phyloP scores from a whole-genome alignment of 2,329 filamentous ascomycete species.

The Sarocladiaceae sp. region DNA sequence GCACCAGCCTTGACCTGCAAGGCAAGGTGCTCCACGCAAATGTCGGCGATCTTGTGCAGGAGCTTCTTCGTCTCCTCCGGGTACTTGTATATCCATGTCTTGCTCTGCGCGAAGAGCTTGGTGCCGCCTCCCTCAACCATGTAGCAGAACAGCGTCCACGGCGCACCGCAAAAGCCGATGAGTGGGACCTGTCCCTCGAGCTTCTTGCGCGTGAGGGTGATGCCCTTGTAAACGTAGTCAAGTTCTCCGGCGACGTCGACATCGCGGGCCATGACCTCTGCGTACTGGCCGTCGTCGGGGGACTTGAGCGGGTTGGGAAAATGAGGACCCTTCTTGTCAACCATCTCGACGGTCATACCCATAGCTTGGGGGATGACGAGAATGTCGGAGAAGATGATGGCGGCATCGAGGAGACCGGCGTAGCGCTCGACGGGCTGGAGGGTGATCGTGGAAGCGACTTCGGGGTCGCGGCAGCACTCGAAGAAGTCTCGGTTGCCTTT shows the following conservation, averaged over 20 bases:
- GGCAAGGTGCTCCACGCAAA: slow-evolving; percentile 92
- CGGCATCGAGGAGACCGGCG: slow-evolving; percentile 83
- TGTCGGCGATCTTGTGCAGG: slow-evolving; percentile 83
- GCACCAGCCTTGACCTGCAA: slow-evolving; percentile 89
- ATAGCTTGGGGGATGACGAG: slow-evolving; percentile 96
- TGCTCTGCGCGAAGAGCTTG: slow-evolving; percentile 88
- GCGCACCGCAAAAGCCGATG: slow-evolving; percentile 94
- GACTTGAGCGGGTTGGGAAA: slow-evolving; percentile 79
- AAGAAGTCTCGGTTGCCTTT: slow-evolving; percentile 93
- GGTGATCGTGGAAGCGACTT: slow-evolving; percentile 88
- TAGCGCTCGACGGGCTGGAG: slow-evolving; percentile 93
- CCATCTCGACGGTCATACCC: slow-evolving; percentile 98
- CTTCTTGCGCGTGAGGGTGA: slow-evolving; percentile 85
- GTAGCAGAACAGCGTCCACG: slow-evolving; percentile 96
- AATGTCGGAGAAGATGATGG: slow-evolving; percentile 99
- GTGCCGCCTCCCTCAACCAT: slow-evolving; percentile 98
- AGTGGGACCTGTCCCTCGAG: slow-evolving; percentile 81
- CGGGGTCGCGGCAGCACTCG: slow-evolving; percentile 88
- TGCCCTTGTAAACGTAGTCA: slow-evolving; percentile 92
- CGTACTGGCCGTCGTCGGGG: slow-evolving; percentile 79
- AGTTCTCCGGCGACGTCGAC: slow-evolving; percentile 83
- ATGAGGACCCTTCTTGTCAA: slow-evolving; percentile 93
- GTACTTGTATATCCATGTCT: slow-evolving; percentile 95
- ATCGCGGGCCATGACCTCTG: slow-evolving; percentile 63
- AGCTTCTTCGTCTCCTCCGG: slow-evolving; percentile 72